Conservation (phyloP, 805 yeast genomes). For the Saccharomycopsis fodiens region DNA sequence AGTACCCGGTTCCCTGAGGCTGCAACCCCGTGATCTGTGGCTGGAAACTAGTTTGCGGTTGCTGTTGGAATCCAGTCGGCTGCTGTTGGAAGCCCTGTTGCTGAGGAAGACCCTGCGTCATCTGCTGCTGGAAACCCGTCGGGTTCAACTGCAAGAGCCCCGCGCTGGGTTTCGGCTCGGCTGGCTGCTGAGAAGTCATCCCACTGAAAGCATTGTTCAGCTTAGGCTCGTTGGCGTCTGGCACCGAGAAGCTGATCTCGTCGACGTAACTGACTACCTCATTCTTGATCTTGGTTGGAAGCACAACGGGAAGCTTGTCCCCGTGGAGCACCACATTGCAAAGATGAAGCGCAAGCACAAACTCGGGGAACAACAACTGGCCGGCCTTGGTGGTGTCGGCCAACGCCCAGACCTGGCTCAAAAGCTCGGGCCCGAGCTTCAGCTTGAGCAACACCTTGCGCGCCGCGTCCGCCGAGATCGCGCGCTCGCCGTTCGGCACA, state of each 20-base stretch:
- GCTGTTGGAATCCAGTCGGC: background rate
- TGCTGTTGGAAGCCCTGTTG: background rate
- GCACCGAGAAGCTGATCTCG: slow-evolving; percentile 70
- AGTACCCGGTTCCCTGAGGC: slow-evolving; percentile 32
- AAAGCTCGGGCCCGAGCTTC: slow-evolving; percentile 60
- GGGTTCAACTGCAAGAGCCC: slow-evolving; percentile 18
- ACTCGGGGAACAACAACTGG: slow-evolving; percentile 82
- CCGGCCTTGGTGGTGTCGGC: slow-evolving; percentile 89
- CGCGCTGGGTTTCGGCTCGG: slow-evolving; percentile 10
- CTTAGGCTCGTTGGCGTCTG: slow-evolving; percentile 21
- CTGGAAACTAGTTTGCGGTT: slow-evolving; percentile 31
- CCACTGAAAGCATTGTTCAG: slow-evolving; percentile 36
- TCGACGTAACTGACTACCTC: slow-evolving; percentile 89
- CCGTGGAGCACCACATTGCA: slow-evolving; percentile 75
- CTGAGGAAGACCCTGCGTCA: slow-evolving; percentile 26
- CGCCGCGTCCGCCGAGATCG: slow-evolving; percentile 64
- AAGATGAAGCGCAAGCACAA: slow-evolving; percentile 83
- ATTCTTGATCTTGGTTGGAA: slow-evolving; percentile 67
- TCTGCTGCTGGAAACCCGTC: slow-evolving; percentile 24
- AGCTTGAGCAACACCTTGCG: slow-evolving; percentile 75
- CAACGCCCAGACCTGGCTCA: slow-evolving; percentile 85
- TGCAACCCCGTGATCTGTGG: slow-evolving; percentile 32
- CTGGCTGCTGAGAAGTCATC: slow-evolving; percentile 21
- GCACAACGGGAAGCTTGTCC: slow-evolving; percentile 60
- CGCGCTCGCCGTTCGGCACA: slow-evolving; percentile 45